phyloP scores from a whole-genome alignment of 768 basidiomycete species.

The Amanita exitialis region DNA sequence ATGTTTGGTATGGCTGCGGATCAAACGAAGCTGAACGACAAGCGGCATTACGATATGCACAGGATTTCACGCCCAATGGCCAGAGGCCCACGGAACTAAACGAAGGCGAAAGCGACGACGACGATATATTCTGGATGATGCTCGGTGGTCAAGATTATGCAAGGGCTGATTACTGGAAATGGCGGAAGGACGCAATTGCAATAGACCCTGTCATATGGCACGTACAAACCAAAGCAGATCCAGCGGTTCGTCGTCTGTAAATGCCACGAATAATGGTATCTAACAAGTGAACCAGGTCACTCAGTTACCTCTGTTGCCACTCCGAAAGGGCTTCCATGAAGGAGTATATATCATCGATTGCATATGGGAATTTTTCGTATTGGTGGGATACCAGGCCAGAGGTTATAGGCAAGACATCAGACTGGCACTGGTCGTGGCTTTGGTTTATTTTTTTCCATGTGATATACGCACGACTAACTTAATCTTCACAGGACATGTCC shows the following conservation, averaged over 20 bases:
- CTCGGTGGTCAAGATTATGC: conserved; percentile 71
- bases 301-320: conserved; percentile 32
- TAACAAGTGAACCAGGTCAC: conserved; percentile 30
- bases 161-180: conserved; percentile 76
- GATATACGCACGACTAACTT: background rate
- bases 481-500: conserved; percentile 38
- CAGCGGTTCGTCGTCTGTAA: conserved; percentile 28
- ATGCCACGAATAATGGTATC: background rate
- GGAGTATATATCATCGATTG: conserved; percentile 66
- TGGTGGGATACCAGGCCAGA: conserved; percentile 62
- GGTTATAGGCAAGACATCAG: conserved; percentile 48
- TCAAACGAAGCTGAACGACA: conserved; percentile 46
- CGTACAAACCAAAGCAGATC: conserved; percentile 28
- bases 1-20: conserved; percentile 78
- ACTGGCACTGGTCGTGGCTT: conserved; percentile 47
- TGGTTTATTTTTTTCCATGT: conserved; percentile 25
- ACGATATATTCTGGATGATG: conserved; percentile 84
- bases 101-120: conserved; percentile 55
- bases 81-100: conserved; percentile 40
- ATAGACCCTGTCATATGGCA: conserved; percentile 51
- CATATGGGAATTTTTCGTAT: conserved; percentile 69
- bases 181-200: conserved; percentile 36
- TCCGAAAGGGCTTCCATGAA: conserved; percentile 24
- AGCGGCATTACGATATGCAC: conserved; percentile 55
- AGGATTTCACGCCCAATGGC: conserved; percentile 28